These are phyloP conservation scores for Diaporthe amygdali DNA, from an alignment of 2,329 filamentous ascomycete species.

Conservation along the genomic window DNA sequence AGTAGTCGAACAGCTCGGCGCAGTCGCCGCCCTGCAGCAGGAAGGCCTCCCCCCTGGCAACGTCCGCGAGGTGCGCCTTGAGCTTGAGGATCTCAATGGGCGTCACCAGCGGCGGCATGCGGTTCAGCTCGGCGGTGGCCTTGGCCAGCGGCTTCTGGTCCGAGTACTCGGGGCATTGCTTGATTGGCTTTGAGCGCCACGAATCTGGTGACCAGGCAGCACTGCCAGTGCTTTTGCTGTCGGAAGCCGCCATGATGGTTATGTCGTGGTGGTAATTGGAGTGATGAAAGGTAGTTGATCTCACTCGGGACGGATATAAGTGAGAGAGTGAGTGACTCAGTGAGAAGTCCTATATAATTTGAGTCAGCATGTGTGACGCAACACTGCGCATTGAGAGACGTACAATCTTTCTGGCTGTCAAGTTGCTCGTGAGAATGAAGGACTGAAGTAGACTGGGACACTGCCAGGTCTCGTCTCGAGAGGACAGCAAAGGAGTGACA, in stretches of 20 bases:
- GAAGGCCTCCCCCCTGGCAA: slow-evolving; percentile 89
- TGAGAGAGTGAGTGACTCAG: slow-evolving; percentile 10
- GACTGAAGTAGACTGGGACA: too few relatives aligned
- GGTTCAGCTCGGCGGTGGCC: slow-evolving; percentile 67
- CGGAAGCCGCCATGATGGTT: slow-evolving; percentile 14
- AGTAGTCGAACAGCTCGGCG: slow-evolving; percentile 97
- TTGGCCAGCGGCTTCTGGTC: slow-evolving; percentile 64
- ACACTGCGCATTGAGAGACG: neutral
- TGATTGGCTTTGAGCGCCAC: slow-evolving; percentile 80
- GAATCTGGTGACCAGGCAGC: slow-evolving; percentile 65
- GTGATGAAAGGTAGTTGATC: slow-evolving; percentile 11
- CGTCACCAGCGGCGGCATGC: slow-evolving; percentile 79
- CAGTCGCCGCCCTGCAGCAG: slow-evolving; percentile 96
- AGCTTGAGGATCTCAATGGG: slow-evolving; percentile 81
- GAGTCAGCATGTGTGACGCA: neutral
- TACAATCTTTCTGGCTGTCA: neutral
- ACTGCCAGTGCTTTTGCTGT: slow-evolving; percentile 9
- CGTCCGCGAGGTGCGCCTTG: slow-evolving; percentile 79
- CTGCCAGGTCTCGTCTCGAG: neutral
- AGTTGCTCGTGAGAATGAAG: neutral
- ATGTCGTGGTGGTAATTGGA: neutral
- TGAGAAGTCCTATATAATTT: neutral
- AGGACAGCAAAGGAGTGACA: neutral
- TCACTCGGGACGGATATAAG: neutral
- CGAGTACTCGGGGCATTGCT: slow-evolving; percentile 75